Conservation (phyloP, 2,329 filamentous ascomycete species). For the Aspergillus spinulosporus region DNA sequence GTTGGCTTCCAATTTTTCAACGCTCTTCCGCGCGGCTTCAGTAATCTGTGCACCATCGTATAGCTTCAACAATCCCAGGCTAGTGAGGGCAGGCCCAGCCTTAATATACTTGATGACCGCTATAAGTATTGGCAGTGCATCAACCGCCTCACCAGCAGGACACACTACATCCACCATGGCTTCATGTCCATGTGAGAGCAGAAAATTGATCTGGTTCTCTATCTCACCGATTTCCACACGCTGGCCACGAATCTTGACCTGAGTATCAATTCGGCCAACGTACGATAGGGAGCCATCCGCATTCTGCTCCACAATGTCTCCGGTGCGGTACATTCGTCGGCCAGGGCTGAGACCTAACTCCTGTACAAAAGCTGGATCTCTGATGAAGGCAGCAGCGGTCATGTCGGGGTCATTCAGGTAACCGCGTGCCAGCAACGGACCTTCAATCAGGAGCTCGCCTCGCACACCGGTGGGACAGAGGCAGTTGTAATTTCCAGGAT, state of each 20-base stretch:
- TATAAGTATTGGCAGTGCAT: too few relatives aligned
- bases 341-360: background rate
- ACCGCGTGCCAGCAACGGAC: constrained; percentile 20
- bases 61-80: too few relatives aligned
- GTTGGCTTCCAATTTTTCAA: too few relatives aligned
- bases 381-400: constrained; percentile 29
- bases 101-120: too few relatives aligned
- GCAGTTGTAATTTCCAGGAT: constrained; percentile 23
- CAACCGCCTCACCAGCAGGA: too few relatives aligned
- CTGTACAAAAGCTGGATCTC: too few relatives aligned
- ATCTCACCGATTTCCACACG: constrained; percentile 57
- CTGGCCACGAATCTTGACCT: constrained; percentile 63
- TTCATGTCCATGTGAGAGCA: too few relatives aligned
- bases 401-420: constrained; percentile 36
- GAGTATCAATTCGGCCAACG: constrained; percentile 59
- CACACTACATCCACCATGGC: too few relatives aligned
- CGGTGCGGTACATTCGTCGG: constrained; percentile 38
- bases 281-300: constrained; percentile 34
- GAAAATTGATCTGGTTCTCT: constrained; percentile 31
- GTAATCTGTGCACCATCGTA: too few relatives aligned
- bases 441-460: constrained; percentile 35
- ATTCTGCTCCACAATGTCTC: constrained; percentile 18
- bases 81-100: too few relatives aligned
- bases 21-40: too few relatives aligned
- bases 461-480: constrained; percentile 21